A percentile compares a stretch with the other conserved stretches of the same genome.
Conservation (phyloP, 1,284 basidiomycete species). For the Farysia itapuensis region DNA sequence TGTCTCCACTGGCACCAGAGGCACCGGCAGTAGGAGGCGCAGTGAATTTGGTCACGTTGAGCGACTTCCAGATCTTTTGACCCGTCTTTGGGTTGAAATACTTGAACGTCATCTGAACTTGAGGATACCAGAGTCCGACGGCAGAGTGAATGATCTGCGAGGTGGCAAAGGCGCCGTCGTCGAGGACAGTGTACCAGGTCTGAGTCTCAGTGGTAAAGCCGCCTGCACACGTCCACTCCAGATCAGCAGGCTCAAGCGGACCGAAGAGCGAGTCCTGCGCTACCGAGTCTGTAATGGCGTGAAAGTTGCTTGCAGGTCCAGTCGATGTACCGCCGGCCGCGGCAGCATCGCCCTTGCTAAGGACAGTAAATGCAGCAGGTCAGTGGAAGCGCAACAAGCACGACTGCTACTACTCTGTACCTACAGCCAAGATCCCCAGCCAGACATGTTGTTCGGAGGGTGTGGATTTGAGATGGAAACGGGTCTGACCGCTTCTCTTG, state of each 20-base stretch:
- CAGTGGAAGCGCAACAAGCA: not conserved
- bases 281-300: conserved; percentile 49
- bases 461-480: no score
- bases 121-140: conserved; percentile 89
- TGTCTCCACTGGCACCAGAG: conserved; percentile 65
- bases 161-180: conserved; percentile 80
- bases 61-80: conserved; percentile 80
- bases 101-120: conserved; percentile 94
- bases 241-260: conserved; percentile 70
- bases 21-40: conserved; percentile 68
- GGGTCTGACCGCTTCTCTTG: no score
- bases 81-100: conserved; percentile 77
- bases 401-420: conserved; percentile 5
- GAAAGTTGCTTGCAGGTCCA: conserved; percentile 49
- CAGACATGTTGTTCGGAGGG: conserved; percentile 41
- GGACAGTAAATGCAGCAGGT: not conserved
- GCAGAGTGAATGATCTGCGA: conserved; percentile 93
- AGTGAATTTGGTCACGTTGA: conserved; percentile 83
- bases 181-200: conserved; percentile 78
- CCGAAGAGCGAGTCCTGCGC: conserved; percentile 66
- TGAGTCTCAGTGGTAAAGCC: conserved; percentile 94
- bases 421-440: conserved; percentile 58
- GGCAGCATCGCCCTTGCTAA: conserved; percentile 22
- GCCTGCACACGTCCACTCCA: conserved; percentile 76
- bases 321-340: conserved; percentile 6